Evolutionary conservation across 2,329 filamentous ascomycete genomes (phyloP), one percentile per base, ranked within the genome.

Genomic region (Claviceps spartinae): DNA sequence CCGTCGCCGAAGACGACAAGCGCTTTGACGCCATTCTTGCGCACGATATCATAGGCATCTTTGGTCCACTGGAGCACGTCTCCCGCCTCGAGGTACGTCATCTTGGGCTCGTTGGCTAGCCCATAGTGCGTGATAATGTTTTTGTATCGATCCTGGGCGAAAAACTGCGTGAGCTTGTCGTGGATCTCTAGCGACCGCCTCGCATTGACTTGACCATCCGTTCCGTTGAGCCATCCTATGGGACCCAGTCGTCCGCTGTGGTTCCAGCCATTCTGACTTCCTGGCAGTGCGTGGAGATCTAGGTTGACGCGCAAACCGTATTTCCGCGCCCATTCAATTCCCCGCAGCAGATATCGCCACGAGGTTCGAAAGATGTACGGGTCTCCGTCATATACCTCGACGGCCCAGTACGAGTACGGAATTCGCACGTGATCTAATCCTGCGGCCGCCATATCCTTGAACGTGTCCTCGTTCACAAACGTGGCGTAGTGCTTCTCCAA

Each of bases 341-440:
- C 88, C 16, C 93, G 83, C 9, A 98, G 78, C 1, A 98, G 81
- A 63, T 98, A 98, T 13, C 93, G 79, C 91, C 91, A 98, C 2
- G 87, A 85, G 0, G 88, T 86, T 43, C 89, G 83, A 54, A 86
- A 80, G 1, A 98, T 76, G 63, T 95, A 98, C 1, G 90, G 88
- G 62, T 98, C 93, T 44, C 76, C 82, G 30, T 87, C 82, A 66
- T 95, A 96, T 0, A 83, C 85, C 53, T 82, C 80, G 1, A 97
- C 83, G 0, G 90, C 88, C 93, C 93, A 98, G 73, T 98, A 98
- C 9, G 85, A 88, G 65, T 85, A 97, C 0, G 87, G 89, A 51
- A 98, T 96, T 51, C 93, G 85, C n/a, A 98, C 86, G 64, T 98
- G 93, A 64, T 98, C 93, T 46, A 98, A 79, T 0, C 93, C 93